Evolutionary conservation across 768 basidiomycete genomes (phyloP), one percentile per base, ranked within the genome.

Genomic region (Leucogyrophana mollusca): DNA sequence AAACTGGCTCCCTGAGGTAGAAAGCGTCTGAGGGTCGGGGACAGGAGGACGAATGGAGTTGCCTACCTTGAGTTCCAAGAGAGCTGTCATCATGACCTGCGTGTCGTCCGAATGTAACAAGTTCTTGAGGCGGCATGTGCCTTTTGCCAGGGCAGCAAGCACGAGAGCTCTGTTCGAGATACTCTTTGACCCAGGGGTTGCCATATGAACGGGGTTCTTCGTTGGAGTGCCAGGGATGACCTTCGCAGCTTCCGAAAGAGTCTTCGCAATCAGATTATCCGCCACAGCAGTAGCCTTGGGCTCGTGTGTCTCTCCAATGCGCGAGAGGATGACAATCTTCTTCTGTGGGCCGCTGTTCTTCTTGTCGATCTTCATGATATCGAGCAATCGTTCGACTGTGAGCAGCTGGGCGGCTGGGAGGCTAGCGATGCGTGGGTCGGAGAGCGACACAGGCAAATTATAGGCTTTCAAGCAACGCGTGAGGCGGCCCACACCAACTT

Each of bases 1-100:
- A 98, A 99, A 38, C 71, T 79, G 9, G 96, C 95, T 37, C 95
- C 95, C 90, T 93, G 53, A 40, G 6, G 25, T 8, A 43, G 16
- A 37, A 22, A 33, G 16, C 27, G 22, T 14, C 23, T 55, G 46
- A 40, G 45, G 2, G 47, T 27, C 3, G 20, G 33, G 3, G 35
- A 21, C 11, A 38, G 43, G 25, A 34, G 11, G 35, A 23, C 11
- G 25, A 13, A 43, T 35, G 46, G 33, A 14, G 11, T 46, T 27
- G 30, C 23, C 27, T 46, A 89, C 92, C 74, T 94, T 86, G 52
- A 99, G 80, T 43, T 93, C 90, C 34, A 81, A 72, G 23, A 98
- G 75, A 25, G 94, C 95, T 3, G 85, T 76, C 94, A 98, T 98
- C 96, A 99, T 99, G 44, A 99, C 95, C 56, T 94, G 93, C 0